Percentiles rank a stretch among this genome's conserved stretches.
Conservation (phyloP, 192 early-diverging fungal genomes). For the Powellomyces hirtus region DNA sequence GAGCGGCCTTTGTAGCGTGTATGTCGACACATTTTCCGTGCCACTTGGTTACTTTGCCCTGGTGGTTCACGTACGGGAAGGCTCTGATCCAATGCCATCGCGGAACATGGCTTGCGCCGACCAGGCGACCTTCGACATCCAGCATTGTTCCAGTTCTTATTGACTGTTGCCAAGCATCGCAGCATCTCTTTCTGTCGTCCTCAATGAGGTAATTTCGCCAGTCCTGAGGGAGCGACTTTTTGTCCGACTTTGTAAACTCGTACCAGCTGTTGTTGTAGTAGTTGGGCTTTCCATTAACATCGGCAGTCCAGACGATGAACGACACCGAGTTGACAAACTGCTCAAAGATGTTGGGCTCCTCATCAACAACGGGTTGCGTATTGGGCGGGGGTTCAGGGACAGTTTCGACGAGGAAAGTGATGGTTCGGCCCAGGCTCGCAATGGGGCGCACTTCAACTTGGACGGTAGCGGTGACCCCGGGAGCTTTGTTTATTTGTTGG, state of each 20-base stretch:
- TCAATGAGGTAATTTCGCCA: neutral
- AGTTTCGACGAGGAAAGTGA: neutral
- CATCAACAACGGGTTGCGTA: too few species aligned
- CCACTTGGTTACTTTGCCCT: neutral
- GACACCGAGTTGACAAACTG: neutral
- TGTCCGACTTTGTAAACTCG: neutral
- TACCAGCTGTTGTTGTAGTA: neutral
- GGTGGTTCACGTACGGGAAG: neutral
- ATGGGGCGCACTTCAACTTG: neutral
- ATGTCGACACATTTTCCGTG: neutral
- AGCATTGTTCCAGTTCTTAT: neutral
- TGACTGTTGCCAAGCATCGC: neutral
- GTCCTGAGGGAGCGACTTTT: neutral
- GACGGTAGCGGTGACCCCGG: neutral
- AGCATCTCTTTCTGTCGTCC: neutral
- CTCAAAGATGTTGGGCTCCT: neutral
- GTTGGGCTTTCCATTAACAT: neutral
- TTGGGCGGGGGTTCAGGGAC: too few species aligned
- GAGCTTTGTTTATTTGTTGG: neutral
- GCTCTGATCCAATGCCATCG: neutral
- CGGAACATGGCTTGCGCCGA: neutral
- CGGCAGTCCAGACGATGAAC: conserved; percentile 2
- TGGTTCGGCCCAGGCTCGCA: neutral
- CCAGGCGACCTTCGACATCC: neutral
- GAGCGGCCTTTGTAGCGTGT: neutral